Percentiles rank a stretch among this genome's conserved stretches.
Conservation (phyloP, 371 early-diverging fungal genomes). For the Parasitella parasitica region DNA sequence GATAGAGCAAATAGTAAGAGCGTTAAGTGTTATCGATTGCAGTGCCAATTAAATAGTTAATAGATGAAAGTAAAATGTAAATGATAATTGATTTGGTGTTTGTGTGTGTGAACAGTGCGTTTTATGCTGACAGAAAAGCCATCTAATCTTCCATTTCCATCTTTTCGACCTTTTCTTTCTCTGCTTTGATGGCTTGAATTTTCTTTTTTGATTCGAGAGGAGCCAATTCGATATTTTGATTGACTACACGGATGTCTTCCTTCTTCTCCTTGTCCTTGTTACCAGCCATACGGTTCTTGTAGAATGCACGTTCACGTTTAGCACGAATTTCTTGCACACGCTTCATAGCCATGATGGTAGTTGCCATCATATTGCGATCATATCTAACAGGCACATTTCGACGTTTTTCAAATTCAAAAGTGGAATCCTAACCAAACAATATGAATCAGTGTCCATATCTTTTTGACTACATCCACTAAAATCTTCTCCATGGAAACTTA, state of each 20-base stretch:
- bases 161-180: constrained; percentile 46
- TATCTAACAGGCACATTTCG: constrained; percentile 96
- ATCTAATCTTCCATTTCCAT: constrained; percentile 65
- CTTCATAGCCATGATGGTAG: constrained; percentile 96
- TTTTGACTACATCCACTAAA: not conserved
- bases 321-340: constrained; percentile 92
- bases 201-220: constrained; percentile 64
- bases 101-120: no score
- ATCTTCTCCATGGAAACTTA: constrained; percentile 39
- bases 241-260: constrained; percentile 74
- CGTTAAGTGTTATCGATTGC: no score
- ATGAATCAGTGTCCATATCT: not conserved
- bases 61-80: no score
- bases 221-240: constrained; percentile 86
- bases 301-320: constrained; percentile 89
- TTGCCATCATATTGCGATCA: constrained; percentile 93
- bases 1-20: no score
- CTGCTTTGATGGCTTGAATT: constrained; percentile 60
- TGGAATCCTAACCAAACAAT: constrained; percentile 71
- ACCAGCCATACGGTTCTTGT: constrained; percentile 83
- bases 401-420: constrained; percentile 98
- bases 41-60: no score
- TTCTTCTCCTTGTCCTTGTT: constrained; percentile 76
- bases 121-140: no score
- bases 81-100: no score